phyloP scores from a whole-genome alignment of 352 stramenopile species.

The Pythium periplocum region DNA sequence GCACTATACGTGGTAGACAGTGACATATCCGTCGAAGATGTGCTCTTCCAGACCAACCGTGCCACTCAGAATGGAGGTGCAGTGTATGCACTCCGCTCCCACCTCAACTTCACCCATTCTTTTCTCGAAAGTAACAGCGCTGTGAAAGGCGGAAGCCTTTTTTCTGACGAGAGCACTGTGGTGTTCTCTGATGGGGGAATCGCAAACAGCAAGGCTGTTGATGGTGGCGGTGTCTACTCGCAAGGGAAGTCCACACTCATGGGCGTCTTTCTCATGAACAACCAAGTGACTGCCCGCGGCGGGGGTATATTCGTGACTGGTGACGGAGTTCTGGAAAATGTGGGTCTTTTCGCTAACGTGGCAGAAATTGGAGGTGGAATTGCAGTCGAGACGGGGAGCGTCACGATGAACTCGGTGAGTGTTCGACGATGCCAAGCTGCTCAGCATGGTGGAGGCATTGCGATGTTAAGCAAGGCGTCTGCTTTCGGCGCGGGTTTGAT shows the following conservation, averaged over 20 bases:
- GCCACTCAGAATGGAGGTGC: constrained; percentile 24
- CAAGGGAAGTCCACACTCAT: neutral
- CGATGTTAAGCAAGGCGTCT: constrained; percentile 21
- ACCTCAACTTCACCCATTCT: constrained; percentile 12
- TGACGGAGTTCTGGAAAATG: neutral
- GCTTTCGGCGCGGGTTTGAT: constrained; percentile 13
- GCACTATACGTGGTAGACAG: constrained; percentile 23
- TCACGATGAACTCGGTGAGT: constrained; percentile 8
- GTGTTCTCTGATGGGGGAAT: constrained; percentile 3
- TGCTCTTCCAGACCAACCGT: constrained; percentile 6
- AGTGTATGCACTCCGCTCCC: constrained; percentile 22
- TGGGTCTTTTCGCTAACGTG: constrained; percentile 16
- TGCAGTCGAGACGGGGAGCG: constrained; percentile 14
- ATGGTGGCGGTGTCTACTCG: constrained; percentile 13
- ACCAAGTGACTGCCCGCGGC: constrained; percentile 1
- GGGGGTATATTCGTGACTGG: constrained; percentile 11
- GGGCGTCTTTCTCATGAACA: too few relatives aligned
- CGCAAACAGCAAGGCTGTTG: neutral
- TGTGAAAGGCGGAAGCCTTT: constrained; percentile 7
- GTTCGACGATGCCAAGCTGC: constrained; percentile 30
- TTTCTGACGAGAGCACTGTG: constrained; percentile 2
- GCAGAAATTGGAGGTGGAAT: constrained; percentile 30
- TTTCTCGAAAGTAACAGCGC: constrained; percentile 7
- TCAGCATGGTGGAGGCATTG: constrained; percentile 38
- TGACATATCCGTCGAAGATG: constrained; percentile 4